Base-by-base conservation (phyloP, 2,329 filamentous ascomycete species). In the Colletotrichum liriopes region DNA sequence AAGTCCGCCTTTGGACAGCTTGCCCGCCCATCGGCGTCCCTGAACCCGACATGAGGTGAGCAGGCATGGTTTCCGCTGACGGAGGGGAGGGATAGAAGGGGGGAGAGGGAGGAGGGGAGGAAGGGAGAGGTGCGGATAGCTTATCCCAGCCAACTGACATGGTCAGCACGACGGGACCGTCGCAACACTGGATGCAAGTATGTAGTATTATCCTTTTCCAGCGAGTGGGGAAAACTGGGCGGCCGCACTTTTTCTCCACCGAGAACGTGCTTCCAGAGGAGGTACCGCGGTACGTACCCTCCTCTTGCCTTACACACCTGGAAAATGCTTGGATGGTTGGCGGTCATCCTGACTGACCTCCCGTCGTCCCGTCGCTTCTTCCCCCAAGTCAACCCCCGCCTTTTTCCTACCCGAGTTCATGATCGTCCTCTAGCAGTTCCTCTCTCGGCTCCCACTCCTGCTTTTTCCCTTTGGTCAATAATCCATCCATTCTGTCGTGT, bases 401-500 rank as follows among this genome's bases (percentile, higher is more conserved):
- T 49, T 67, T 61, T 71, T 67, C 35, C 35, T 23, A 51, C 52
- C 55, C 55, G 39, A 67, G 29, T 60, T 67, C 67, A 60, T 67
- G 64, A 67, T 71, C 67, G 55, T 52, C 47, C 35, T 45, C 54
- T 39, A 70, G 51, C 55, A 54, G 45, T 67, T 71, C 55, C 64
- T 41, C 59, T 65, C 63, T 49, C 55, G 64, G 26, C 47, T 43
- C 23, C 16, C 26, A 35, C 61, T 54, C 14, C 16, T 39, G 45
- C 58, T 49, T 20, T 41, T 47, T 29, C 26, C 39, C 37, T 39
- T 39, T 8, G 14, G 26, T 59, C 63, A 32, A 47, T 20, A 54
- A 47, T 9, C 63, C 52, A 58, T 29, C 41, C 63, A 65, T 29
- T 18, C 35, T 9, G 12, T 54, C 29, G 32, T 9, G 12, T 54